These are phyloP conservation scores for Candida easanensis DNA, from an alignment of 805 yeast genomes.

Conservation along the genomic window DNA sequence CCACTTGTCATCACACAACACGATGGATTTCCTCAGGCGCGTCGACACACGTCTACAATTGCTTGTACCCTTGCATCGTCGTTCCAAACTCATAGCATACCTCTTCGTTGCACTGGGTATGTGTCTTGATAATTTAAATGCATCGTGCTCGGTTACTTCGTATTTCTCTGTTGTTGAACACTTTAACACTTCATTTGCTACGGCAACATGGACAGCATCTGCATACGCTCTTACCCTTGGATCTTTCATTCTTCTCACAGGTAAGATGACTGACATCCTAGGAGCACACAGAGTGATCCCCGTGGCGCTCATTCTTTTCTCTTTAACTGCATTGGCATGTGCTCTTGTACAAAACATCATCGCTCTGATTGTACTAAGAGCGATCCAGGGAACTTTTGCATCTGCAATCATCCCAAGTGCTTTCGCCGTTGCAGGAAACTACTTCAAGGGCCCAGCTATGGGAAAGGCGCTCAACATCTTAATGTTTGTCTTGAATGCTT, in stretches of 20 bases:
- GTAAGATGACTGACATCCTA: conserved; percentile 33
- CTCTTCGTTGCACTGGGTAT: not conserved
- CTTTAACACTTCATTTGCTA: conserved; percentile 19
- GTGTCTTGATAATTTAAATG: conserved; percentile 5
- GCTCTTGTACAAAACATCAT: conserved; percentile 36
- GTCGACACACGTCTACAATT: too few relatives aligned
- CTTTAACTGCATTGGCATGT: conserved; percentile 32
- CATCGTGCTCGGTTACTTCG: conserved; percentile 4
- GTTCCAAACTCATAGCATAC: conserved; percentile 1
- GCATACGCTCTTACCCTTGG: conserved; percentile 42
- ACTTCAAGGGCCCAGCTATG: conserved; percentile 28
- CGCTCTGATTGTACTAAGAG: conserved; percentile 40
- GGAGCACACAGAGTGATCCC: conserved; percentile 36
- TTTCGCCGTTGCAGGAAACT: conserved; percentile 32
- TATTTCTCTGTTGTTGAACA: conserved; percentile 2
- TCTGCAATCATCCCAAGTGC: conserved; percentile 39
- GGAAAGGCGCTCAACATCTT: conserved; percentile 29
- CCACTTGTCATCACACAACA: too few relatives aligned
- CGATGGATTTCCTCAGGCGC: too few relatives aligned
- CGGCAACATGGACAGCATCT: conserved; percentile 39
- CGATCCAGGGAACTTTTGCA: conserved; percentile 44
- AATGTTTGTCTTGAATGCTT: conserved; percentile 27
- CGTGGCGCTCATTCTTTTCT: conserved; percentile 24
- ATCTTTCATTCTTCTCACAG: conserved; percentile 34
- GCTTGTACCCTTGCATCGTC: too few relatives aligned